Conservation (phyloP, 495 filamentous ascomycete genomes). For the Trichoderma orchidacearum region DNA sequence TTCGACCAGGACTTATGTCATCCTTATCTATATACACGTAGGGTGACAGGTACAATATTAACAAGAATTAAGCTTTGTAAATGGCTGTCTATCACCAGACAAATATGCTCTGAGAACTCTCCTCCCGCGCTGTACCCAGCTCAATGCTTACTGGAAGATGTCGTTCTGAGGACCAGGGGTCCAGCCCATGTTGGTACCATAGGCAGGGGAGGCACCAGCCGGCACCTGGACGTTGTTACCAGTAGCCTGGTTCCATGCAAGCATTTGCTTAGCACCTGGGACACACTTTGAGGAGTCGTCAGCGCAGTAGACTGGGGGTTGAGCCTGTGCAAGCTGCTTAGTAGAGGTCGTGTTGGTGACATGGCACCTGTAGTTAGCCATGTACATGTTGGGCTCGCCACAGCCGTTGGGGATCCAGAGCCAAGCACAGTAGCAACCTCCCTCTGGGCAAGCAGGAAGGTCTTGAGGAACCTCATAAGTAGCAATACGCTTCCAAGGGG, state of each 20-base stretch:
- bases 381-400: conserved; percentile 35
- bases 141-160: conserved; percentile 19
- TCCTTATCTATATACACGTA: background rate
- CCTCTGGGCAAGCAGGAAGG: conserved; percentile 32
- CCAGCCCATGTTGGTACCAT: conserved; percentile 28
- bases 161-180: conserved; percentile 30
- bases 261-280: conserved; percentile 41
- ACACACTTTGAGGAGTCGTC: conserved; percentile 29
- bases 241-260: conserved; percentile 31
- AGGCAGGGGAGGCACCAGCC: conserved; percentile 16
- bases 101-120: too few species aligned
- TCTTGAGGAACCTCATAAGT: conserved; percentile 32
- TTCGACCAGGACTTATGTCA: too few species aligned
- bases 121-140: too few species aligned
- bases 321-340: conserved; percentile 21
- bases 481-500: conserved; percentile 35
- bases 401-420: conserved; percentile 42
- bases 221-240: conserved; percentile 24
- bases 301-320: conserved; percentile 29
- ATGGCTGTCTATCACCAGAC: too few species aligned
- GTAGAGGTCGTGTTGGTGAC: conserved; percentile 30
- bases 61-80: background rate
- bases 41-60: background rate
- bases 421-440: conserved; percentile 42
- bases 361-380: conserved; percentile 41